Base-by-base conservation (phyloP, 257 asterid species). In the Vinca minor region DNA sequence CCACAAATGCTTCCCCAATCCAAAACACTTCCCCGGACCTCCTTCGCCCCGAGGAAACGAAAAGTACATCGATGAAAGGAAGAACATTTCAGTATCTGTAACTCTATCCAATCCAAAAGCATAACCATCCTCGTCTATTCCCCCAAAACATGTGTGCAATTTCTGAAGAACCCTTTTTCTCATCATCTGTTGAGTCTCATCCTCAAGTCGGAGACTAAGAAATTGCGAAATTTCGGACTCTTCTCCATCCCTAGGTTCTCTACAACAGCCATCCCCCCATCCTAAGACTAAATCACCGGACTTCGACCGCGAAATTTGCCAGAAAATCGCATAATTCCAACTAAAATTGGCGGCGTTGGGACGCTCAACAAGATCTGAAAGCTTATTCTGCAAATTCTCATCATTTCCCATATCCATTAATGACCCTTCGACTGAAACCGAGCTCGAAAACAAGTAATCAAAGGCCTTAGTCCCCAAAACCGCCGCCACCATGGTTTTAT, bases 241-340 rank as follows among this genome's bases (percentile, higher is more conserved):
- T 76, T 93, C 97, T 0, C 76, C 84, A 1, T 73, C 90, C 18
- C 62, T 72, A 18, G 95, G 94, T 73, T 93, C 98, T 52, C 98
- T 81, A 48, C 98, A 93, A 59, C 95, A 89, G 23, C 98, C 98
- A 62, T 93, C 98, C 1, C 98, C 98, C 98, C 98, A 93, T 20
- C 94, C 97, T 44, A 93, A 65, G 21, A 93, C 96, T 80, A 89
- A 71, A 45, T 93, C 97, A 1, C 96, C 96, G 0, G 87, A 77
- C 53, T 87, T 93, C 12, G 97, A 87, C 93, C 80, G 74, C 0
- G 96, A 93, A 59, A 86, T 84, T 81, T 88, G 98, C 98, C 98
- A 91, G 66, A 91, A 91, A 29, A 91, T 86, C 0, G 97, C 98
- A 26, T 93, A 89, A 79, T 89, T 93, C 98, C 98, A 93, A 46